Percentiles rank a stretch among this genome's conserved stretches.
Evolutionary conservation across 306 rosid genomes (phyloP).

Genomic region (Inga laurina): DNA sequence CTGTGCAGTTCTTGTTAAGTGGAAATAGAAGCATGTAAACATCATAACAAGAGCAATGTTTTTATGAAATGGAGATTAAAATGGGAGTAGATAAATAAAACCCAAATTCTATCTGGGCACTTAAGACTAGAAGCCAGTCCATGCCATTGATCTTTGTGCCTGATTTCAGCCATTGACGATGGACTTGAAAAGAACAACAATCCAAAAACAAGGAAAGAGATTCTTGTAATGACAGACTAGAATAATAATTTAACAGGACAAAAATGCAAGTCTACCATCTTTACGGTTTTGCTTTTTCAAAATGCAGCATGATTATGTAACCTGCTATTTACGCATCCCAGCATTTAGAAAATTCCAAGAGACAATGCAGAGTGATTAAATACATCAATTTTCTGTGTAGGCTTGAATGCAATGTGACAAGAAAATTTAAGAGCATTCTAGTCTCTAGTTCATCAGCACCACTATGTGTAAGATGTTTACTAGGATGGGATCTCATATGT

Average conservation of each 20-base stretch:
- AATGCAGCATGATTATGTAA: not conserved
- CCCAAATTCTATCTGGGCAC: not conserved
- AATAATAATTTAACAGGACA: not conserved
- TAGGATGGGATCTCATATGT: too few species aligned
- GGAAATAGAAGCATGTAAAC: conserved; percentile 10
- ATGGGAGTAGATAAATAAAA: not conserved
- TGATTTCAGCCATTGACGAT: not conserved
- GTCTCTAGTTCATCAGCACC: not conserved
- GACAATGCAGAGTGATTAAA: too few species aligned
- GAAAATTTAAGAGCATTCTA: not conserved
- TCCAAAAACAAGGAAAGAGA: too few species aligned
- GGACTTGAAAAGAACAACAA: not conserved
- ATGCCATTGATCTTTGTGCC: not conserved
- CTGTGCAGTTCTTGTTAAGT: conserved; percentile 56
- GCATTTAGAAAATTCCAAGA: not conserved
- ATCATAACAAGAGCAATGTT: not conserved
- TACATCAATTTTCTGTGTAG: too few species aligned
- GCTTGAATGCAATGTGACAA: too few species aligned
- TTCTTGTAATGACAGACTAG: not conserved
- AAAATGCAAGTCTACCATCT: conserved; percentile 1
- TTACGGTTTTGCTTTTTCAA: not conserved
- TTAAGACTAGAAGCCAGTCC: not conserved
- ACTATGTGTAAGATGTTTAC: not conserved
- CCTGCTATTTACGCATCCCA: not conserved
- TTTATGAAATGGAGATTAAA: conserved; percentile 5